phyloP scores from a whole-genome alignment of 352 stramenopile genomes.

The Phytopythium mirpurense region DNA sequence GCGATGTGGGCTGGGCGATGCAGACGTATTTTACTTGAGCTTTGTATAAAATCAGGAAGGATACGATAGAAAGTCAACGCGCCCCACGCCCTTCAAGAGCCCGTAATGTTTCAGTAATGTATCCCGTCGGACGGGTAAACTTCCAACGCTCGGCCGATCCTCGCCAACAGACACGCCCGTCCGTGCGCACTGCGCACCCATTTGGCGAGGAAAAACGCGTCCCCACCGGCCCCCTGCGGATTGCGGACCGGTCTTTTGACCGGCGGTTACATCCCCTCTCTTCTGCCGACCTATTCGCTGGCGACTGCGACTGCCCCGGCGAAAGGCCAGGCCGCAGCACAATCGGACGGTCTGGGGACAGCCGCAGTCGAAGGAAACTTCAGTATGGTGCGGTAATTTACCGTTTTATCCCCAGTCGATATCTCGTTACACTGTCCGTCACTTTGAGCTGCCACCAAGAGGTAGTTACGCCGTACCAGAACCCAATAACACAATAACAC shows the following conservation, averaged over 20 bases:
- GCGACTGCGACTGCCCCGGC: too few species aligned
- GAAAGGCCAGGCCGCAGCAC: too few species aligned
- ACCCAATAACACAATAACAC: too few species aligned
- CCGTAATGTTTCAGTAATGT: background rate
- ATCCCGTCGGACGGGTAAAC: background rate
- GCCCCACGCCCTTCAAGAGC: background rate
- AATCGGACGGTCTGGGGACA: too few species aligned
- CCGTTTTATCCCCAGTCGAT: background rate
- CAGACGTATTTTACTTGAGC: background rate
- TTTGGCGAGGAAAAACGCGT: background rate
- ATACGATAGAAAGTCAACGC: background rate
- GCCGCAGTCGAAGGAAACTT: too few species aligned
- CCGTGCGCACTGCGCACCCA: slow-evolving; percentile 1
- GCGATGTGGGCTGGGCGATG: slow-evolving; percentile 1
- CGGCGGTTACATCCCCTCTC: background rate
- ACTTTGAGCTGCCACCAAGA: too few species aligned
- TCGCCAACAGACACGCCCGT: background rate
- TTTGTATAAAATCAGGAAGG: background rate
- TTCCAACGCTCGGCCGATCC: too few species aligned
- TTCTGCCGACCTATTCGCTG: background rate
- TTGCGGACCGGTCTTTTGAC: background rate
- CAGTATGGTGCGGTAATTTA: background rate
- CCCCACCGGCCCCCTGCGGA: background rate
- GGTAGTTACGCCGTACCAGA: too few species aligned
- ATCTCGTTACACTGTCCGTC: too few species aligned